Percentiles rank a stretch among this genome's conserved stretches.
Evolutionary conservation across 768 basidiomycete species (phyloP).

Genomic region (Mycena rosella): DNA sequence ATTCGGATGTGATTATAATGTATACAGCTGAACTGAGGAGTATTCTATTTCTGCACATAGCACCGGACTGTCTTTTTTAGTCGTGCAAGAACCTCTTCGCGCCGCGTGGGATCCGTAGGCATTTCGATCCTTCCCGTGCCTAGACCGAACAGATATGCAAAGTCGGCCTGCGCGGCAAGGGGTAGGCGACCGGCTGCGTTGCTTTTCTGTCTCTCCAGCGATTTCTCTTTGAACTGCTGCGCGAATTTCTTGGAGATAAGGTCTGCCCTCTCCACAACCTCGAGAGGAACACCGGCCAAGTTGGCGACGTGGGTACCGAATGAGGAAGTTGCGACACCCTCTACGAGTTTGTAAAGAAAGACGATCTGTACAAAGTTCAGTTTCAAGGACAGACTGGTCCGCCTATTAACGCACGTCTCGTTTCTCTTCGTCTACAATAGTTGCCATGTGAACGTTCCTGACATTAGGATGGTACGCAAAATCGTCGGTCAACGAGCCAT

Average conservation of each 20-base stretch:
- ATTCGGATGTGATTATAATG: not conserved
- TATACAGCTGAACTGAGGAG: not conserved
- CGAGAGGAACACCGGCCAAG: slow-evolving; percentile 89
- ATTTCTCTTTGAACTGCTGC: slow-evolving; percentile 84
- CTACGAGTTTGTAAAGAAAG: slow-evolving; percentile 95
- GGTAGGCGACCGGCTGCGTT: slow-evolving; percentile 73
- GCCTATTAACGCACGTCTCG: slow-evolving; percentile 69
- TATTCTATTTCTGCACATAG: slow-evolving; percentile 33
- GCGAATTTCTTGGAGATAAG: slow-evolving; percentile 89
- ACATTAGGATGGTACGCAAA: slow-evolving; percentile 94
- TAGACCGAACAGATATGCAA: slow-evolving; percentile 79
- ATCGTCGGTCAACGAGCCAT: slow-evolving; percentile 95
- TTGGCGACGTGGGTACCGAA: slow-evolving; percentile 97
- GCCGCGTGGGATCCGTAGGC: slow-evolving; percentile 66
- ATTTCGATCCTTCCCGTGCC: slow-evolving; percentile 66
- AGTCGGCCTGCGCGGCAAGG: slow-evolving; percentile 89
- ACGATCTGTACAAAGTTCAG: slow-evolving; percentile 69
- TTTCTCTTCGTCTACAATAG: slow-evolving; percentile 92
- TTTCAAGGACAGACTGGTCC: not conserved
- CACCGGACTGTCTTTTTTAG: slow-evolving; percentile 58
- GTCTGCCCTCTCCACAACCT: slow-evolving; percentile 91
- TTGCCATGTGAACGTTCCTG: slow-evolving; percentile 95
- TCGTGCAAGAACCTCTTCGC: slow-evolving; percentile 64
- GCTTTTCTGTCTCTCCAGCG: slow-evolving; percentile 73
- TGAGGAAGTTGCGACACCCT: slow-evolving; percentile 87